Percentiles rank a stretch among this genome's conserved stretches.
phyloP scores from a whole-genome alignment of 371 early-diverging fungal genomes.

The Circinella minor region DNA sequence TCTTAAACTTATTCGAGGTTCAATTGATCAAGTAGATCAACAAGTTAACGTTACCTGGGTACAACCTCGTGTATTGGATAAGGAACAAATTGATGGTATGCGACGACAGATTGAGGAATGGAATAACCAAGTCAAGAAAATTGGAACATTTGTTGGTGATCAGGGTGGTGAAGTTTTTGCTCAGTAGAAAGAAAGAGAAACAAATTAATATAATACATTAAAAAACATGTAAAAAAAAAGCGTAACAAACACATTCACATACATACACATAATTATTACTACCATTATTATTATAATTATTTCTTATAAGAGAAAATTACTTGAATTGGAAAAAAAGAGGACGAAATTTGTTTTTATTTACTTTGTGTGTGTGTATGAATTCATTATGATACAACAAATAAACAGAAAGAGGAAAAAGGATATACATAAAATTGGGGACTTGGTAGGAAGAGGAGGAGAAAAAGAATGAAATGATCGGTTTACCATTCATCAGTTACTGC shows the following conservation, averaged over 20 bases:
- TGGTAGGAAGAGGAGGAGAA: not conserved
- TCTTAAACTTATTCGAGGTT: constrained; percentile 89
- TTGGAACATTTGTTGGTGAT: constrained; percentile 61
- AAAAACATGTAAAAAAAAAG: not conserved
- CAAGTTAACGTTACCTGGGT: constrained; percentile 93
- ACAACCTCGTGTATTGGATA: constrained; percentile 94
- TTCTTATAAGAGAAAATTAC: no score
- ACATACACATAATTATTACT: no score
- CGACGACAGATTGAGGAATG: constrained; percentile 62
- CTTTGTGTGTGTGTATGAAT: no score
- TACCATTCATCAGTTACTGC: constrained; percentile 76
- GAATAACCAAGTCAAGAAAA: constrained; percentile 62
- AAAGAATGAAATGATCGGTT: not conserved
- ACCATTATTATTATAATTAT: no score
- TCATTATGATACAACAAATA: no score
- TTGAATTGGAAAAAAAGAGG: no score
- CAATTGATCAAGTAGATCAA: constrained; percentile 94
- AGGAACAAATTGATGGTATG: constrained; percentile 84
- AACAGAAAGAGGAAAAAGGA: no score
- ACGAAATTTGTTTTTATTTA: no score
- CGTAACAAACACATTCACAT: not conserved
- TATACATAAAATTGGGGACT: not conserved
- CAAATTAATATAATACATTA: not conserved
- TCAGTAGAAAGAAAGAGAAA: constrained; percentile 27
- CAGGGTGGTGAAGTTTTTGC: constrained; percentile 62